phyloP scores from a whole-genome alignment of 768 basidiomycete species.

The Mycena kentingensis region DNA sequence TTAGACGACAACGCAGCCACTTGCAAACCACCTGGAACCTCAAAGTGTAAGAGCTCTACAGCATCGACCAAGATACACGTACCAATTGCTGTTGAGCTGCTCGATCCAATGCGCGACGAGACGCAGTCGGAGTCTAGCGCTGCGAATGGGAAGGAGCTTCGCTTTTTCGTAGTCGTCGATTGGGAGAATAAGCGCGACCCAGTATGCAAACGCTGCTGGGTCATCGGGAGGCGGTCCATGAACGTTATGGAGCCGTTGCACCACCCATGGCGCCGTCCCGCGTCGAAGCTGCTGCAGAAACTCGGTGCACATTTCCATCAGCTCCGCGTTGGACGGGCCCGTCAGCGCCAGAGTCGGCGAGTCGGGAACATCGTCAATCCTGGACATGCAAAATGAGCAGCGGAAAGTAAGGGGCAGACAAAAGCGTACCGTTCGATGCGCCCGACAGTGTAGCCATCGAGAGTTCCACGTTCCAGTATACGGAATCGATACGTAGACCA shows the following conservation, averaged over 20 bases:
- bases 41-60: conserved; percentile 27
- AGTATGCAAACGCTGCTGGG: conserved; percentile 76
- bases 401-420: conserved; percentile 5
- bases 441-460: conserved; percentile 91
- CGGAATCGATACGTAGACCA: conserved; percentile 73
- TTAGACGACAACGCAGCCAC: conserved; percentile 61
- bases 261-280: conserved; percentile 91
- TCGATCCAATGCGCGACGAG: conserved; percentile 97
- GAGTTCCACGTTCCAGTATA: conserved; percentile 75
- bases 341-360: conserved; percentile 20
- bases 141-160: conserved; percentile 81
- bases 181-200: conserved; percentile 88
- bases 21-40: conserved; percentile 69
- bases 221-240: conserved; percentile 79
- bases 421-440: conserved; percentile 62
- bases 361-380: conserved; percentile 31
- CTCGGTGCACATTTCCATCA: conserved; percentile 47
- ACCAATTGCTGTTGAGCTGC: conserved; percentile 56
- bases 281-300: conserved; percentile 50
- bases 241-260: conserved; percentile 78
- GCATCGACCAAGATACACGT: conserved; percentile 28
- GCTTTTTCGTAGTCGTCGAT: conserved; percentile 91
- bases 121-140: conserved; percentile 73
- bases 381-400: conserved; percentile 12
- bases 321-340: conserved; percentile 48